phyloP scores from a whole-genome alignment of 805 yeast species.

The Metschnikowia orientalis region DNA sequence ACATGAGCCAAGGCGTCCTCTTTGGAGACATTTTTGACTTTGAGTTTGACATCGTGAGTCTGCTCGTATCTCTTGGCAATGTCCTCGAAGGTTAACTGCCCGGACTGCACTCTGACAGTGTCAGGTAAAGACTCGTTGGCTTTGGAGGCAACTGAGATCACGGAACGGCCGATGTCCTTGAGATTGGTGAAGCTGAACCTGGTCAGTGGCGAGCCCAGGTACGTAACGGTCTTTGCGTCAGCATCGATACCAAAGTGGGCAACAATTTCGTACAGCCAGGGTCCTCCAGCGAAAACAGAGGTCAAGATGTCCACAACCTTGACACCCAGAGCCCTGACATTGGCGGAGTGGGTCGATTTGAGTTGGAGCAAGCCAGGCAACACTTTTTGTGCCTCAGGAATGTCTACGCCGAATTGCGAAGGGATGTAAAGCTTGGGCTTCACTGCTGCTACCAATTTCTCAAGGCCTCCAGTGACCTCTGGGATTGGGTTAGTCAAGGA shows the following conservation, averaged over 20 bases:
- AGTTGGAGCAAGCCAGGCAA: constrained; percentile 33
- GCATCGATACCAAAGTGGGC: constrained; percentile 36
- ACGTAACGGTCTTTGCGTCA: constrained; percentile 30
- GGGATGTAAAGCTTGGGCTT: constrained; percentile 54
- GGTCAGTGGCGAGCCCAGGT: constrained; percentile 38
- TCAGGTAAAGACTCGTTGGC: constrained; percentile 38
- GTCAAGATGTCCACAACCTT: constrained; percentile 45
- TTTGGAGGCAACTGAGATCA: constrained; percentile 34
- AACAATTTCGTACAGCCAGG: constrained; percentile 30
- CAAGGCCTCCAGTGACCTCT: constrained; percentile 29
- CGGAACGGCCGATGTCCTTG: constrained; percentile 44
- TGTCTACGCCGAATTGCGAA: constrained; percentile 55
- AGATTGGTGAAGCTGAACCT: constrained; percentile 16
- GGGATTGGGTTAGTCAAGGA: constrained; percentile 38
- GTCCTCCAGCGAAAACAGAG: constrained; percentile 34
- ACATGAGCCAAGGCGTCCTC: constrained; percentile 31
- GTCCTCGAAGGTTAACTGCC: constrained; percentile 33
- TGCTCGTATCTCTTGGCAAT: constrained; percentile 39
- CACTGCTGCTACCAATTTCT: constrained; percentile 34
- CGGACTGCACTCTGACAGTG: constrained; percentile 40
- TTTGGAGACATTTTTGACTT: constrained; percentile 21
- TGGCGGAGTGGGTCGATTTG: constrained; percentile 35
- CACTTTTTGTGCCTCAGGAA: constrained; percentile 21
- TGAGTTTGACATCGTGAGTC: constrained; percentile 27
- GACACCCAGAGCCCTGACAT: constrained; percentile 41